These are phyloP conservation scores for Mycena rosella DNA, from an alignment of 768 basidiomycete genomes.

Conservation along the genomic window DNA sequence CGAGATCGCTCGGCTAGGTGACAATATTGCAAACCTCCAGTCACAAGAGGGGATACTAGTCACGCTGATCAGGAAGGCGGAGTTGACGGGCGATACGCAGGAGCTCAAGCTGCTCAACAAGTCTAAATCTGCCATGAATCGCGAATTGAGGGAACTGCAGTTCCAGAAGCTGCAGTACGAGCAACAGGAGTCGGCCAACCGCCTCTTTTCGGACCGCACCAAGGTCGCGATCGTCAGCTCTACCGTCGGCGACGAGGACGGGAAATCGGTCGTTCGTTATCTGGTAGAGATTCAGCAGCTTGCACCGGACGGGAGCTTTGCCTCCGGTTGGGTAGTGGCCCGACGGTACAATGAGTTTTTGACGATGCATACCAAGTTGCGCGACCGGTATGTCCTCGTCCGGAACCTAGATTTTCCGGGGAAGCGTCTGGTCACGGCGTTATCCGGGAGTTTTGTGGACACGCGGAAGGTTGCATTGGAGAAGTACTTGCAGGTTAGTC, in stretches of 20 bases:
- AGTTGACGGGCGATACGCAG: slow-evolving; percentile 89
- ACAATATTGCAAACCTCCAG: slow-evolving; percentile 82
- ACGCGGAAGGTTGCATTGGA: slow-evolving; percentile 83
- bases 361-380: slow-evolving; percentile 87
- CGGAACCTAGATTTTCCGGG: slow-evolving; percentile 90
- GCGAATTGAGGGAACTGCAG: slow-evolving; percentile 85
- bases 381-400: slow-evolving; percentile 78
- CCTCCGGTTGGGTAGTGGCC: slow-evolving; percentile 94
- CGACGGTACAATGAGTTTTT: slow-evolving; percentile 96
- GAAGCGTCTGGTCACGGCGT: slow-evolving; percentile 89
- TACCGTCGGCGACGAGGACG: slow-evolving; percentile 84
- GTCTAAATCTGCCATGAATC: slow-evolving; percentile 83
- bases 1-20: slow-evolving; percentile 84
- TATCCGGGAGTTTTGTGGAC: slow-evolving; percentile 92
- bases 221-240: slow-evolving; percentile 88
- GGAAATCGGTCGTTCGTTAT: slow-evolving; percentile 93
- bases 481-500: slow-evolving; percentile 88
- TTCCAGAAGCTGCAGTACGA: slow-evolving; percentile 96
- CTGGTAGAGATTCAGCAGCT: slow-evolving; percentile 93
- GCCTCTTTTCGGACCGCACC: slow-evolving; percentile 86
- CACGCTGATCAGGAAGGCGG: slow-evolving; percentile 93
- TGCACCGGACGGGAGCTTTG: slow-evolving; percentile 79
- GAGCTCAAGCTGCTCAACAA: slow-evolving; percentile 87
- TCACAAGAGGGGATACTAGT: slow-evolving; percentile 88
- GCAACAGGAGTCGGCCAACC: slow-evolving; percentile 93